Evolutionary conservation across 441 rosid genomes (phyloP).

Genomic region (Biscutella laevigata): DNA sequence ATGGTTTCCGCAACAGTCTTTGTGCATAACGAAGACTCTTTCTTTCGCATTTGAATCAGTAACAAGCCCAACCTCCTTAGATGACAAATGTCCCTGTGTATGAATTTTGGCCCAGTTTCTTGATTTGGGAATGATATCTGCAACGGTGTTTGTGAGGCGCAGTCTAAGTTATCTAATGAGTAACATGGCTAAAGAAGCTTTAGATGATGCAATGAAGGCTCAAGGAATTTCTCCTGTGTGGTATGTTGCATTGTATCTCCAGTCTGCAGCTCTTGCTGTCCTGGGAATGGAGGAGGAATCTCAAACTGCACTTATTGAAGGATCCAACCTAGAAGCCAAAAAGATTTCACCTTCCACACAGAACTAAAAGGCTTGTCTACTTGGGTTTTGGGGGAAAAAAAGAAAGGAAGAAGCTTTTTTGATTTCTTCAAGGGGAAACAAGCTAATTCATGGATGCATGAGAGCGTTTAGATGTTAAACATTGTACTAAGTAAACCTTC

Average conservation of each 20-base stretch:
- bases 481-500: constrained; percentile 3
- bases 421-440: background rate
- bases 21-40: too few species aligned
- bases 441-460: background rate
- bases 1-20: too few species aligned
- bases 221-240: constrained; percentile 72
- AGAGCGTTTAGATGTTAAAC: constrained; percentile 7
- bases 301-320: constrained; percentile 59
- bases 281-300: constrained; percentile 73
- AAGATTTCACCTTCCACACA: constrained; percentile 28
- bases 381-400: background rate
- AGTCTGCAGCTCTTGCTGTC: constrained; percentile 53
- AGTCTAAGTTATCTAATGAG: constrained; percentile 62
- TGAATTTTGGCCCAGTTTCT: constrained; percentile 46
- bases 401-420: background rate
- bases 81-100: constrained; percentile 3
- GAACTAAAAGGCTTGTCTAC: background rate
- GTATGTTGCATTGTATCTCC: constrained; percentile 72
- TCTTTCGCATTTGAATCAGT: background rate
- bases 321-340: constrained; percentile 51
- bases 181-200: constrained; percentile 61
- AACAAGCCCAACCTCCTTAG: constrained; percentile 3
- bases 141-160: constrained; percentile 65
- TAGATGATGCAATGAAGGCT: constrained; percentile 63
- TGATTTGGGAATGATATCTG: constrained; percentile 67